phyloP scores from a whole-genome alignment of 805 yeast species.

The Candida ipomoeae region DNA sequence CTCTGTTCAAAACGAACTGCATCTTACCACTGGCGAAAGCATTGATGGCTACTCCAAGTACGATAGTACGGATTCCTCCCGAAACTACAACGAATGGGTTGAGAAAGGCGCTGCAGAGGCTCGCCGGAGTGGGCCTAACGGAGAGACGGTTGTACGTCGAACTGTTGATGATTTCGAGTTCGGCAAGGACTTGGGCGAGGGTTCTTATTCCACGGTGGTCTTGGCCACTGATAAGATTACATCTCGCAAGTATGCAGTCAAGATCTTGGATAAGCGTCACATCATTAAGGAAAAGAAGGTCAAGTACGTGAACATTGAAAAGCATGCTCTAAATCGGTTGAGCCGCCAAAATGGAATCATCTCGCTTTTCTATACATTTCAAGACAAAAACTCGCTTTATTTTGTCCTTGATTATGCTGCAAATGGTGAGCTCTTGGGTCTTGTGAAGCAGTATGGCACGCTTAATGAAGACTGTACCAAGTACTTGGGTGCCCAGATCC shows the following conservation, averaged over 20 bases:
- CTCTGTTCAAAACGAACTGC: constrained; percentile 1
- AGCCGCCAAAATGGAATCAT: constrained; percentile 60
- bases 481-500: constrained; percentile 68
- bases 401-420: constrained; percentile 77
- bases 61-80: constrained; percentile 3
- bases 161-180: constrained; percentile 39
- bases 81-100: constrained; percentile 26
- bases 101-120: constrained; percentile 33
- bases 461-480: constrained; percentile 64
- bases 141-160: constrained; percentile 28
- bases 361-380: constrained; percentile 72
- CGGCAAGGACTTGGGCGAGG: constrained; percentile 42
- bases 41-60: constrained; percentile 13
- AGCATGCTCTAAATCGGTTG: constrained; percentile 69
- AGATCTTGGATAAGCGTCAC: constrained; percentile 71
- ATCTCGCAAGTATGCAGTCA: constrained; percentile 65
- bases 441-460: constrained; percentile 67
- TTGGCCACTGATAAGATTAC: constrained; percentile 48
- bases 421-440: constrained; percentile 67
- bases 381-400: constrained; percentile 67
- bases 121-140: constrained; percentile 8
- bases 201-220: constrained; percentile 44
- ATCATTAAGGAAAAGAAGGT: constrained; percentile 79
- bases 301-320: constrained; percentile 79
- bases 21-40: constrained; percentile 7